Evolutionary conservation across 768 basidiomycete genomes (phyloP).

Genomic region (Clitopilus hobsonii): DNA sequence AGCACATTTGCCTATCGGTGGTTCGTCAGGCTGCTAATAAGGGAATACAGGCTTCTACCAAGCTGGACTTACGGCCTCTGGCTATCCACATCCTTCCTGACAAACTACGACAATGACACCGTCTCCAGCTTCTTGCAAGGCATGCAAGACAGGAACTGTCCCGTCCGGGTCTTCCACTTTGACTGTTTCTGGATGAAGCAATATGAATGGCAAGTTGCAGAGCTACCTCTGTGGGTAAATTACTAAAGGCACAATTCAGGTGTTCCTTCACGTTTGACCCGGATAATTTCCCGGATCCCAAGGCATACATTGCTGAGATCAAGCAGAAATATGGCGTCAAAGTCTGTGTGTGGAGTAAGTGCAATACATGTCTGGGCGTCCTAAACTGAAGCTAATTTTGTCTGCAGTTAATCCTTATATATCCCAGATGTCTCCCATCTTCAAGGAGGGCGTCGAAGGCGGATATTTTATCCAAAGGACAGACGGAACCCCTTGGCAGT

Average conservation of each 20-base stretch:
- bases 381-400: not conserved
- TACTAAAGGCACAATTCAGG: conserved; percentile 31
- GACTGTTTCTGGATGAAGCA: conserved; percentile 79
- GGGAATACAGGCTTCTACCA: conserved; percentile 49
- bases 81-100: conserved; percentile 75
- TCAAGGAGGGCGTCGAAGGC: conserved; percentile 61
- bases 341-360: conserved; percentile 67
- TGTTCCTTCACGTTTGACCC: conserved; percentile 76
- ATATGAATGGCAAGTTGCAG: conserved; percentile 49
- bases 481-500: conserved; percentile 68
- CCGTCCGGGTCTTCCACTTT: conserved; percentile 68
- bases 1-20: conserved; percentile 8
- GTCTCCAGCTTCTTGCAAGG: conserved; percentile 68
- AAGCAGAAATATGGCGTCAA: conserved; percentile 62
- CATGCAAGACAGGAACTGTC: conserved; percentile 59
- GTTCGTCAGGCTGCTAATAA: conserved; percentile 16
- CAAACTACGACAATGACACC: conserved; percentile 62
- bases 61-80: conserved; percentile 76
- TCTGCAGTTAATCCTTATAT: conserved; percentile 67
- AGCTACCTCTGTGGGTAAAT: not conserved
- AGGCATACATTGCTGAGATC: conserved; percentile 55
- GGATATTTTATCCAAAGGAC: conserved; percentile 68
- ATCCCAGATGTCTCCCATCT: conserved; percentile 63
- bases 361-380: not conserved
- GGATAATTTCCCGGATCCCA: conserved; percentile 70